Evolutionary conservation across 306 rosid genomes (phyloP), one percentile per base, ranked within the genome.

Genomic region (Astragalus glycyphyllos): DNA sequence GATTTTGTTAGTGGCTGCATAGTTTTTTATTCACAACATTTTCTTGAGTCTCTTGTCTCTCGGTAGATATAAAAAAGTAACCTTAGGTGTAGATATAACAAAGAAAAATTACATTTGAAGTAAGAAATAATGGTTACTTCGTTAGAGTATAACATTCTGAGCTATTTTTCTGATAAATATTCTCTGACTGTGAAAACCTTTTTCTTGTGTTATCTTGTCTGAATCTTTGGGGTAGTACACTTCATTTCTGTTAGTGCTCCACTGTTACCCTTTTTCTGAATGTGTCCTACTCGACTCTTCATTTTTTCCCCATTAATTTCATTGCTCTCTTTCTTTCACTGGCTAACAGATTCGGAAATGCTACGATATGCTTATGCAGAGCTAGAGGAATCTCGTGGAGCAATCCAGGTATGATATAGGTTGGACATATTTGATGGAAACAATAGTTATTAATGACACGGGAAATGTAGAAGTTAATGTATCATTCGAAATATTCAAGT

Each of bases 341-440:
- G 59, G 23, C 2, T 1, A 51, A 61, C 87, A 94, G 97, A 86
- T 79, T 90, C 92, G 0, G 90, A 89, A 70, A 83, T 94, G 96
- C 88, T 94, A 35, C 84, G 92, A 57, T 94, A 89, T 89, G 98
- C 98, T 55, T 90, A 87, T 75, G 97, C 97, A 4, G 98, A 94
- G 86, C 86, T 94, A 78, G 97, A 94, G 84, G 97, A 94, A 79
- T 90, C 98, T 70, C 97, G 96, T 79, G 98, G 98, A 23, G 91
- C 96, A 79, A 86, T 94, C 79, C 97, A 86, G 96, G 98, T 87
- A 72, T 72, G 44, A 47, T 45, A 47, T 45, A 42, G 13, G 68
- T 79, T 74, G 17, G 37, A 12, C 35, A 44, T 53, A 34, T 65
- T 11, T 55, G 68, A 55, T 57, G 51, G 12, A 64, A 65, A 53